Evolutionary conservation across 1,284 basidiomycete species (phyloP), one percentile per base, ranked within the genome.

Genomic region (Cutaneotrichosporon sp.): DNA sequence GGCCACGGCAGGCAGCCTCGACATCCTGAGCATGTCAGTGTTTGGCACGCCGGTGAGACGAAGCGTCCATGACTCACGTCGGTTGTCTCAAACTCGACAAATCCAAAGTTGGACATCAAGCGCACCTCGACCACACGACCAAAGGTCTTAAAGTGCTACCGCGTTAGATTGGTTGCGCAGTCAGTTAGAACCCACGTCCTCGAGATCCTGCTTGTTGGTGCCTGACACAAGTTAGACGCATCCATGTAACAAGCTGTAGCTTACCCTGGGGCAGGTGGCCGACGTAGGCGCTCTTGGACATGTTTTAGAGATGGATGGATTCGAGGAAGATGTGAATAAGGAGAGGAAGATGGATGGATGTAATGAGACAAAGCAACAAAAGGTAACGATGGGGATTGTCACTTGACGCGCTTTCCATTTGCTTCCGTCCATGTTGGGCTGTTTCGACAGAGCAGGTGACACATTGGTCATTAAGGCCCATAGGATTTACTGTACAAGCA

Each of bases 41-140:
- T 16, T 40, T 11, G 42, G 4, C 34, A 18, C 6, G 14, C 7
- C 22, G 49, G 14, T 26, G 14, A 11, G 26, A 11, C 49, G 5
- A 42, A 5, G 40, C 18, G 34, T 34, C 6, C 11, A 3, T 8
- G 31, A 70, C 80, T 65, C 74, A 86, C 90, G 81, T 89, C 88
- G 36, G 87, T 81, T 72, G 83, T 90, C 78, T 94, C 93, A 73
- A 94, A 97, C 81, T 97, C 94, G 72, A 97, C 87, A 76, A 97
- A 97, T 58, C 92, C 94, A 74, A 96, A 97, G 50, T 91, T 91
- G 62, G 90, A 92, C 92, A 97, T 95, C 78, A 97, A 89, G 72
- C 92, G 88, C 80, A 92, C 89, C 81, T 97, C 94, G 71, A 90
- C 84, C 72, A 96, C 89, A 65, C 86, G 88, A 40, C 92, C 92